phyloP scores from a whole-genome alignment of 1,139 yeast genomes.

The Geotrichum australiense region DNA sequence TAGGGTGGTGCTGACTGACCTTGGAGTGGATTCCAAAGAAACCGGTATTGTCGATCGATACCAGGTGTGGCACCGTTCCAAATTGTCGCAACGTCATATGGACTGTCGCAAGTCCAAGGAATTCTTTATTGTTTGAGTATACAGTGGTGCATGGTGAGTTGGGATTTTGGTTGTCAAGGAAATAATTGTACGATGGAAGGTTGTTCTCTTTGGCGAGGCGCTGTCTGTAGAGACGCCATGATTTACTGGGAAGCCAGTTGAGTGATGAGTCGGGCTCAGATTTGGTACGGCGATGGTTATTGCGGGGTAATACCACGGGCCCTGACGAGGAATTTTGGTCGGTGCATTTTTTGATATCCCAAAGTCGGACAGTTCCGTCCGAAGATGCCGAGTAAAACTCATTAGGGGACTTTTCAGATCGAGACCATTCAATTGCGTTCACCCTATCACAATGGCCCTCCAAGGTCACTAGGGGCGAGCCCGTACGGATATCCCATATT shows the following conservation, averaged over 20 bases:
- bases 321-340: constrained; percentile 5
- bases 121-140: constrained; percentile 30
- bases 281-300: neutral
- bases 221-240: constrained; percentile 31
- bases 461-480: constrained; percentile 45
- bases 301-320: neutral
- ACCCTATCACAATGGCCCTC: constrained; percentile 52
- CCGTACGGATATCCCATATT: constrained; percentile 69
- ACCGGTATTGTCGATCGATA: constrained; percentile 28
- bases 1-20: neutral
- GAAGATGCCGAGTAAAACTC: constrained; percentile 60
- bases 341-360: constrained; percentile 47
- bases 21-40: constrained; percentile 29
- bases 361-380: constrained; percentile 67
- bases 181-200: constrained; percentile 27
- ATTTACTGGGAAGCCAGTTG: constrained; percentile 30
- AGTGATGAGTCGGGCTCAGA: constrained; percentile 12
- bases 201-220: constrained; percentile 29
- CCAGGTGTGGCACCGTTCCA: constrained; percentile 15
- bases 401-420: constrained; percentile 33
- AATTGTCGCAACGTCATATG: neutral
- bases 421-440: constrained; percentile 56
- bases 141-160: constrained; percentile 25
- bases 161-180: constrained; percentile 24
- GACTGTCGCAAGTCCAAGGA: constrained; percentile 24